Percentiles rank a stretch among this genome's conserved stretches.
These are phyloP conservation scores for Geopyxis carbonaria DNA, from an alignment of 495 filamentous ascomycete genomes.

Conservation along the genomic window DNA sequence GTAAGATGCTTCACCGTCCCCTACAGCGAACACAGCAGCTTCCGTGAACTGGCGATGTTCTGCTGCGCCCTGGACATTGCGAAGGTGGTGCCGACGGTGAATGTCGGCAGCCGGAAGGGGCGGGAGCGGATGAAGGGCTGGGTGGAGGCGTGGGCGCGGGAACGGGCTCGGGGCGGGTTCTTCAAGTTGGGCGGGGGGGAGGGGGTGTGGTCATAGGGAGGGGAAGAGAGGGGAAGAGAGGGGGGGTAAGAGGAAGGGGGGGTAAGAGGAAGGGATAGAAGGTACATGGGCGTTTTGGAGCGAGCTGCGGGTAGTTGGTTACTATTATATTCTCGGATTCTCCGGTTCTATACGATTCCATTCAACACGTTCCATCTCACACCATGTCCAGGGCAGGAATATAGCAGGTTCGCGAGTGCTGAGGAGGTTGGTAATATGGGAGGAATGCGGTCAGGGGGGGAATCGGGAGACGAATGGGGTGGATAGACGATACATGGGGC, in stretches of 20 bases:
- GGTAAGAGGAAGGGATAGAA: neutral
- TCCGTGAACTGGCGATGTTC: constrained; percentile 86
- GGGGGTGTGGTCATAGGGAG: constrained; percentile 1
- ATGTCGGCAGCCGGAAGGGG: constrained; percentile 45
- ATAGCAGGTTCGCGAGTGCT: too few species aligned
- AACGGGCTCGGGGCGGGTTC: constrained; percentile 64
- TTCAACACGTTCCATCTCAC: too few species aligned
- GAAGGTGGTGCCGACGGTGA: constrained; percentile 82
- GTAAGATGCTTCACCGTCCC: constrained; percentile 75
- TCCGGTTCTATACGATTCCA: too few species aligned
- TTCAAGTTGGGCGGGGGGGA: constrained; percentile 33
- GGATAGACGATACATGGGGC: too few species aligned
- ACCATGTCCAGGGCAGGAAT: too few species aligned
- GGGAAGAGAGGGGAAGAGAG: neutral
- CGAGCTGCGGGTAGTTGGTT: too few species aligned
- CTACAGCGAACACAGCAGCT: constrained; percentile 88
- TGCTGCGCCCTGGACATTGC: constrained; percentile 73
- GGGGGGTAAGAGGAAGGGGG: neutral
- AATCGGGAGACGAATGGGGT: too few species aligned
- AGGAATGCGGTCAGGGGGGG: too few species aligned
- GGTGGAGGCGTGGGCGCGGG: constrained; percentile 73
- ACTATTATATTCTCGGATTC: too few species aligned
- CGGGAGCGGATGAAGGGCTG: constrained; percentile 78
- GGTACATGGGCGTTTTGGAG: too few species aligned
- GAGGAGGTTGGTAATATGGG: too few species aligned